Conservation (phyloP, 2,329 filamentous ascomycete genomes). For the Monilinia polystroma region DNA sequence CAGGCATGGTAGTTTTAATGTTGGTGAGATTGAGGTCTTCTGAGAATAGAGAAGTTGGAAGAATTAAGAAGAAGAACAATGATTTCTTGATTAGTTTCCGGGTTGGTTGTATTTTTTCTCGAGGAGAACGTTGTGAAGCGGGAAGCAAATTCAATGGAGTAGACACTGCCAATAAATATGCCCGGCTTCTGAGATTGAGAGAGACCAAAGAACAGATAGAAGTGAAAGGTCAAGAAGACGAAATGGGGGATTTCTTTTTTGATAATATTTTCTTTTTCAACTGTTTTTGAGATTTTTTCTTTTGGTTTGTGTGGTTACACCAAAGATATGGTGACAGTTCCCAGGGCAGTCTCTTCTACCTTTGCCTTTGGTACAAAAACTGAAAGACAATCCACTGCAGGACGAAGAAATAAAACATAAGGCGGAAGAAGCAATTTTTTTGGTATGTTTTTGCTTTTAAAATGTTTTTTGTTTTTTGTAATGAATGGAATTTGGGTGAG, state of each 20-base stretch:
- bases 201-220: background rate
- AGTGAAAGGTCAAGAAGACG: background rate
- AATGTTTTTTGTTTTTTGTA: background rate
- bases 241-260: background rate
- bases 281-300: background rate
- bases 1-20: background rate
- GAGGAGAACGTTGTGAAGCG: background rate
- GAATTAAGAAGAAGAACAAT: background rate
- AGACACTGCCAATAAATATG: background rate
- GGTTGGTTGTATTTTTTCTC: background rate
- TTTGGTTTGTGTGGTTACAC: background rate
- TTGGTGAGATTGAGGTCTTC: background rate
- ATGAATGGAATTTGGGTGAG: background rate
- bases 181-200: background rate
- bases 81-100: background rate
- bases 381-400: background rate
- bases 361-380: background rate
- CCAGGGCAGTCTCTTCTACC: background rate
- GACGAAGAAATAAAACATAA: background rate
- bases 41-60: background rate
- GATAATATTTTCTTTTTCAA: background rate
- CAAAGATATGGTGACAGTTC: background rate
- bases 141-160: background rate
- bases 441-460: background rate
- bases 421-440: background rate